Base-by-base conservation (phyloP, 2,329 filamentous ascomycete species). In the Fusarium nodosum region DNA sequence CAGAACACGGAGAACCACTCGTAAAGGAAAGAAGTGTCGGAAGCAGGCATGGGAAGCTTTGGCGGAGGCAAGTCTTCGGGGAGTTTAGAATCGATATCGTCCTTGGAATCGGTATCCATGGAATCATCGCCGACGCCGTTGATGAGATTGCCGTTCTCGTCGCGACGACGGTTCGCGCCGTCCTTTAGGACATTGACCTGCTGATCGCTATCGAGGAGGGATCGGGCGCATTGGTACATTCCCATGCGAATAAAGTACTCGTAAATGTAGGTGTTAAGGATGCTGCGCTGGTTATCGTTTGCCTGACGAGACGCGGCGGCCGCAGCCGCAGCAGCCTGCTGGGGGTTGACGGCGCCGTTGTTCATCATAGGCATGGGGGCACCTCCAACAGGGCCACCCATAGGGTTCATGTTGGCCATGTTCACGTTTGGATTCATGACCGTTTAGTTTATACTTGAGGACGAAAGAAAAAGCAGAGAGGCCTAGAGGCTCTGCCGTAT, bases 1-100 rank as follows among this genome's bases (percentile, higher is more conserved):
- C 94, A 98, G 80, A 99, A 99, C 54, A 97, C 87, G 76, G 91
- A 93, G 84, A 97, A 99, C 96, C 96, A 99, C 76, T 98, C 96
- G 73, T 93, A 91, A n/a, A 99, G 85, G 76, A 99, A 98, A 28
- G 93, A 93, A 66, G 88, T 92, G 74, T 91, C 91, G 56, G 86
- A 86, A 64, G 85, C 84, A 50, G 87, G 86, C 77, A 84, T 86
- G 15, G 90, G 89, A 8, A 93, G 83, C 67, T 89, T 89, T 15
- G 93, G 90, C 9, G 88, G 85, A 7, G 95, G 95, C 39, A 98
- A 86, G 76, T 97, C 94, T 60, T 90, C 88, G 1, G 93, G 92
- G 44, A 91, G 86, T 78, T 95, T 94, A 52, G 85, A 79, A 71
- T 93, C 90, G 64, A 91, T 81, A 68, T 91, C 90, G 71, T 95